Conservation (phyloP, 768 basidiomycete genomes). For the Brasilioporus rufonigricans region DNA sequence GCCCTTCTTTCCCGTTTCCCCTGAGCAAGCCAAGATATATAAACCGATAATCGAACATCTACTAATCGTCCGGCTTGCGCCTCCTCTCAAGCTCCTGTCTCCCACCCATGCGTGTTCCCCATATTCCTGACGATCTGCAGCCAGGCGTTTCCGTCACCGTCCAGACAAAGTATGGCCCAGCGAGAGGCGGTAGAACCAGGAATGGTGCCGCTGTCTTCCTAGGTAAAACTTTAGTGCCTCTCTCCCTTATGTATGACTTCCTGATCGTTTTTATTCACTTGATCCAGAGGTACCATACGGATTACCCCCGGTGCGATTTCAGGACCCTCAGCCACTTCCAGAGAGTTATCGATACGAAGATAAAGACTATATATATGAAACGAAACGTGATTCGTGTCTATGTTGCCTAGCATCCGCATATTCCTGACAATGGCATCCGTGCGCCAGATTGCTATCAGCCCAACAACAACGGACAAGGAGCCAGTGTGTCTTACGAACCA, state of each 20-base stretch:
- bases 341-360: constrained; percentile 51
- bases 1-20: too few species aligned
- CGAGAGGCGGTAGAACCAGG: constrained; percentile 57
- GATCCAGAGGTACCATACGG: constrained; percentile 68
- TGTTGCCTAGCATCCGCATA: background rate
- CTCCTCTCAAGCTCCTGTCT: background rate
- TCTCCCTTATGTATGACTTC: background rate
- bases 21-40: background rate
- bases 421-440: background rate
- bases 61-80: too few species aligned
- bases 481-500: constrained; percentile 30
- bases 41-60: background rate
- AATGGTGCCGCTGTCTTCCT: constrained; percentile 65
- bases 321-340: constrained; percentile 59
- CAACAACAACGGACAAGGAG: constrained; percentile 58
- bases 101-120: constrained; percentile 2
- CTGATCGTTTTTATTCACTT: background rate
- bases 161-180: constrained; percentile 51
- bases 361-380: constrained; percentile 59
- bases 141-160: constrained; percentile 23
- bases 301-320: constrained; percentile 60
- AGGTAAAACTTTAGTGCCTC: constrained; percentile 37
- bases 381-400: constrained; percentile 41
- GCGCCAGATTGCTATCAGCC: constrained; percentile 58
- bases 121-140: constrained; percentile 12